Evolutionary conservation across 169 alveolate species (phyloP).

Genomic region (Hepatocystis sp.): DNA sequence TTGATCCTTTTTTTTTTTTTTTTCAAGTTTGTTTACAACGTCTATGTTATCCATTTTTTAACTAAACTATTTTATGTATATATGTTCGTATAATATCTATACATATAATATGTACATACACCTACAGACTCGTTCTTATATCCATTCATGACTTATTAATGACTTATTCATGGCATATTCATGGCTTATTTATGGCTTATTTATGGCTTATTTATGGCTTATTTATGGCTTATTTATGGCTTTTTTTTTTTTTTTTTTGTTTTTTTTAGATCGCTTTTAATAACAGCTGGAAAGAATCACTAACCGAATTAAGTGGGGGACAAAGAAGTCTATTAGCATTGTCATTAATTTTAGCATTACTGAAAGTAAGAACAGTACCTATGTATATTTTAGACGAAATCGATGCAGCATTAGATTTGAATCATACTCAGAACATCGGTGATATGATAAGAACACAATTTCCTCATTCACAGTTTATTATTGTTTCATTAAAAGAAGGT

Average conservation of each 20-base stretch:
- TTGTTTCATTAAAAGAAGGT: slow-evolving; percentile 98
- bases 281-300: slow-evolving; percentile 94
- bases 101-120: too few relatives aligned
- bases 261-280: slow-evolving; percentile 93
- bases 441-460: slow-evolving; percentile 97
- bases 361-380: slow-evolving; percentile 99
- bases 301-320: slow-evolving; percentile 95
- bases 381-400: slow-evolving; percentile 99
- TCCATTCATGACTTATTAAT: too few relatives aligned
- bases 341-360: slow-evolving; percentile 96
- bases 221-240: not conserved
- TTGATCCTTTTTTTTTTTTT: too few relatives aligned
- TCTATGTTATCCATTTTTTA: too few relatives aligned
- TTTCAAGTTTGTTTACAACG: too few relatives aligned
- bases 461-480: slow-evolving; percentile 96
- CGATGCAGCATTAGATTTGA: slow-evolving; percentile 99
- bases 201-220: too few relatives aligned
- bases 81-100: too few relatives aligned
- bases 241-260: slow-evolving; percentile 50
- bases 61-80: too few relatives aligned
- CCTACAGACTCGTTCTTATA: too few relatives aligned
- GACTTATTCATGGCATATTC: too few relatives aligned
- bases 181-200: too few relatives aligned
- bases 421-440: slow-evolving; percentile 99
- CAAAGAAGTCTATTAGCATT: slow-evolving; percentile 98